Percentiles rank a stretch among this genome's conserved stretches.
These are phyloP conservation scores for Chaetomiaceae sp. DNA, from an alignment of 2,329 filamentous ascomycete genomes.

Conservation along the genomic window DNA sequence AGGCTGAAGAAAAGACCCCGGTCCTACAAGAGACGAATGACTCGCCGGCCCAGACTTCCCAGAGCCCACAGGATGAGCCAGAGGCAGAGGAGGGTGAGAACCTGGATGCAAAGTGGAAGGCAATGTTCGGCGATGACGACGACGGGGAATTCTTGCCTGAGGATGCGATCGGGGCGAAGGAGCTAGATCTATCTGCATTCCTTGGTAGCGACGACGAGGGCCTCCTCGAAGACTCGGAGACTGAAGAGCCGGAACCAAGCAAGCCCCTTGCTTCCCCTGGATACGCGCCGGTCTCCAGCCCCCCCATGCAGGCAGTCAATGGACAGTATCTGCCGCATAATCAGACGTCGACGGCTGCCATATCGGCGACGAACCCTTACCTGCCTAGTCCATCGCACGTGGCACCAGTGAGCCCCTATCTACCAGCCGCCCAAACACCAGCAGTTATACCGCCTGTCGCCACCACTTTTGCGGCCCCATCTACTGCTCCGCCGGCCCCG, in stretches of 20 bases:
- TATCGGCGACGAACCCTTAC: conserved; percentile 27
- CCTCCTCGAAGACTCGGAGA: conserved; percentile 68
- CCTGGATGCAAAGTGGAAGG: conserved; percentile 76
- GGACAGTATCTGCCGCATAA: conserved; percentile 34
- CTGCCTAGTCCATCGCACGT: conserved; percentile 16
- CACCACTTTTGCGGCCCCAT: conserved; percentile 23
- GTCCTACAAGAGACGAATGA: conserved; percentile 5
- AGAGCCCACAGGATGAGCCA: conserved; percentile 25
- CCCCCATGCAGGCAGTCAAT: conserved; percentile 25
- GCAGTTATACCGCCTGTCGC: conserved; percentile 20
- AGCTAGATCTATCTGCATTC: conserved; percentile 60
- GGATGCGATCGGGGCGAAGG: conserved; percentile 45
- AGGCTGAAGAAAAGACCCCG: conserved; percentile 11
- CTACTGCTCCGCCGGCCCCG: conserved; percentile 26
- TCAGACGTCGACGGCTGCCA: conserved; percentile 26
- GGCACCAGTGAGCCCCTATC: conserved; percentile 17
- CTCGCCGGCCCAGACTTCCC: not conserved
- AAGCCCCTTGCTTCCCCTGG: conserved; percentile 27
- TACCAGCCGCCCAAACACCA: conserved; percentile 10
- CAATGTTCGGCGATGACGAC: conserved; percentile 73
- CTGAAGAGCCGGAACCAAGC: conserved; percentile 33
- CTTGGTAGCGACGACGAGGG: conserved; percentile 83
- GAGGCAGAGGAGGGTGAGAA: conserved; percentile 48
- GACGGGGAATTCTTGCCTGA: conserved; percentile 59
- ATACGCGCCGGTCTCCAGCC: conserved; percentile 13